A percentile compares a stretch with the other conserved stretches of the same genome.
phyloP scores from a whole-genome alignment of 495 filamentous ascomycete species.

The Xylaria sp. region DNA sequence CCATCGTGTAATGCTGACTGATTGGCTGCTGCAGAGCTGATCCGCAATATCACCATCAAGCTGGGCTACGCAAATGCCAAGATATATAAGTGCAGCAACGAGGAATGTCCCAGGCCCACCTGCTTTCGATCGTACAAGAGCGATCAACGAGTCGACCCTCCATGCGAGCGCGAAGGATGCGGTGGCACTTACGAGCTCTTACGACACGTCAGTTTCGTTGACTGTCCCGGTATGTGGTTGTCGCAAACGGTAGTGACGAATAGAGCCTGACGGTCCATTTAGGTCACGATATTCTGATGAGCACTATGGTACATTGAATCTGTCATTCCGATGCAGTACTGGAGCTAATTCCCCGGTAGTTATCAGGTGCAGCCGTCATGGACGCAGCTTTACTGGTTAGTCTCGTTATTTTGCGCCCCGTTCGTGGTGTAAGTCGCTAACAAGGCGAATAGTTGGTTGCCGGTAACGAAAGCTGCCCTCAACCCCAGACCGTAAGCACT shows the following conservation, averaged over 20 bases:
- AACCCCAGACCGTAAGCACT: constrained; percentile 77
- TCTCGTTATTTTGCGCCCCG: background rate
- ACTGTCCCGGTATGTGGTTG: constrained; percentile 72
- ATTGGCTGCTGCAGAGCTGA: constrained; percentile 61
- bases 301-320: constrained; percentile 71
- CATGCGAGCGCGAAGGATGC: constrained; percentile 93
- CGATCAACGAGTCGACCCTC: constrained; percentile 95
- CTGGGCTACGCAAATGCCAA: constrained; percentile 99
- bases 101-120: constrained; percentile 86
- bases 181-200: constrained; percentile 80
- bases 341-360: constrained; percentile 34
- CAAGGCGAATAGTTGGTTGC: constrained; percentile 60
- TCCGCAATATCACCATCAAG: constrained; percentile 99
- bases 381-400: constrained; percentile 92
- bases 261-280: background rate
- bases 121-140: constrained; percentile 98
- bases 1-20: constrained; percentile 12
- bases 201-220: constrained; percentile 92
- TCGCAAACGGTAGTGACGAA: background rate
- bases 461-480: constrained; percentile 97
- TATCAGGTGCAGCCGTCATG: constrained; percentile 99
- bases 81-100: constrained; percentile 97
- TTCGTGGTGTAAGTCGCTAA: constrained; percentile 5
- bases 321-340: background rate
- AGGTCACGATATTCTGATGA: constrained; percentile 99